Conservation (phyloP, 169 alveolate species). For the Plasmodium falciparum region DNA sequence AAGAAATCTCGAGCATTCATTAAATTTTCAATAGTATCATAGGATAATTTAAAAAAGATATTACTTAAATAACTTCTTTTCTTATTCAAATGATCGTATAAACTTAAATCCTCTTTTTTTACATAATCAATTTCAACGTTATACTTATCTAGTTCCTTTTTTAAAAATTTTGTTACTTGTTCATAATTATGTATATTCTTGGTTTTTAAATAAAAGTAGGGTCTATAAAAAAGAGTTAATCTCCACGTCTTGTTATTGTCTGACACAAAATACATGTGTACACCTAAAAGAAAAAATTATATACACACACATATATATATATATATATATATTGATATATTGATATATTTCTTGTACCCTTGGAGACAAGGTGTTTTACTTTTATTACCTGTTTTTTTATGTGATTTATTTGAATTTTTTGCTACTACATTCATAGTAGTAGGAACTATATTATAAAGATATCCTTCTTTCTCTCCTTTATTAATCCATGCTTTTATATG, state of each 20-base stretch:
- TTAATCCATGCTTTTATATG: conserved; percentile 76
- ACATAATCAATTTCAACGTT: conserved; percentile 80
- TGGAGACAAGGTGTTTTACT: neutral
- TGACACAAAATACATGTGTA: conserved; percentile 68
- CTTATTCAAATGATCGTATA: conserved; percentile 92
- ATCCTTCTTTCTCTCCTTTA: conserved; percentile 85
- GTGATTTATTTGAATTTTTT: conserved; percentile 40
- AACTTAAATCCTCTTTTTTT: conserved; percentile 90
- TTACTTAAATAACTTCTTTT: conserved; percentile 84
- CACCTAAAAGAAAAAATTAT: conserved; percentile 19
- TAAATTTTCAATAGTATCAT: conserved; percentile 90
- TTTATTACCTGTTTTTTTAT: conserved; percentile 65
- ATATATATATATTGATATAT: neutral
- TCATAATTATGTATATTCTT: conserved; percentile 83
- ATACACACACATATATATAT: neutral
- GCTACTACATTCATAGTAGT: conserved; percentile 84
- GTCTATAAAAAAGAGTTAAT: conserved; percentile 88
- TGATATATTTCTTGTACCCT: neutral
- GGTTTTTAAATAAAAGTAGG: conserved; percentile 92
- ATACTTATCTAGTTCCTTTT: conserved; percentile 39
- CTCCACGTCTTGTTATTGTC: conserved; percentile 74
- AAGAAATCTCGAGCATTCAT: conserved; percentile 86
- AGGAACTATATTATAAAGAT: conserved; percentile 90
- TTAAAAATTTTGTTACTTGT: conserved; percentile 72
- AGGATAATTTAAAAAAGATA: conserved; percentile 86